phyloP scores from a whole-genome alignment of 108 stramenopile species.

The Cylindrotheca fusiformis region DNA sequence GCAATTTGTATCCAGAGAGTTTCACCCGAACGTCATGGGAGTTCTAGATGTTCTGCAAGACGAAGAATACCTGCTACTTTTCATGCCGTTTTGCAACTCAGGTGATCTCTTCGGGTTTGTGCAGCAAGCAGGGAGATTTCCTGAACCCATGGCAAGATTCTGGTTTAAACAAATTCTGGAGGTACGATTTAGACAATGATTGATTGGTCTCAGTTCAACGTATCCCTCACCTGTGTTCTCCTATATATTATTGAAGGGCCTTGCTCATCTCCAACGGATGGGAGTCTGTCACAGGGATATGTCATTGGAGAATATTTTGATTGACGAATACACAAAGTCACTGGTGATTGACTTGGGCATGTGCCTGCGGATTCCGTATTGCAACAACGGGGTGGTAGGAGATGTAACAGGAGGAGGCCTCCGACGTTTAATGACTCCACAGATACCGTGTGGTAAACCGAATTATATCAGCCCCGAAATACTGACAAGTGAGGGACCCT shows the following conservation, averaged over 20 bases:
- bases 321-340: constrained; percentile 55
- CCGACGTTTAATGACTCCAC: constrained; percentile 67
- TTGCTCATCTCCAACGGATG: constrained; percentile 58
- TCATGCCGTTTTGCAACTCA: constrained; percentile 86
- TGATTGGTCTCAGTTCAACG: not conserved
- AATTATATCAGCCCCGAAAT: constrained; percentile 94
- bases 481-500: constrained; percentile 42
- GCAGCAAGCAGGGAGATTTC: constrained; percentile 56
- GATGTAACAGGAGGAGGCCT: constrained; percentile 57
- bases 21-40: constrained; percentile 75
- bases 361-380: constrained; percentile 79
- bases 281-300: constrained; percentile 77
- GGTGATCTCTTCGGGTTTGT: constrained; percentile 87
- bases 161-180: constrained; percentile 76
- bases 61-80: constrained; percentile 75
- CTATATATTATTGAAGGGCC: constrained; percentile 34
- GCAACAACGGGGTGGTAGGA: constrained; percentile 31
- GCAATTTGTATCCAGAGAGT: constrained; percentile 62
- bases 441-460: constrained; percentile 90
- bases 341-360: constrained; percentile 82
- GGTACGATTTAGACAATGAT: constrained; percentile 31
- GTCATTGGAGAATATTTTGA: constrained; percentile 73
- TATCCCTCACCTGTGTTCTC: not conserved
- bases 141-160: constrained; percentile 62
- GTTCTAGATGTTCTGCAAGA: constrained; percentile 81